A percentile compares a stretch with the other conserved stretches of the same genome.
Evolutionary conservation across 2,329 filamentous ascomycete genomes (phyloP).

Genomic region (Dothistroma pini): DNA sequence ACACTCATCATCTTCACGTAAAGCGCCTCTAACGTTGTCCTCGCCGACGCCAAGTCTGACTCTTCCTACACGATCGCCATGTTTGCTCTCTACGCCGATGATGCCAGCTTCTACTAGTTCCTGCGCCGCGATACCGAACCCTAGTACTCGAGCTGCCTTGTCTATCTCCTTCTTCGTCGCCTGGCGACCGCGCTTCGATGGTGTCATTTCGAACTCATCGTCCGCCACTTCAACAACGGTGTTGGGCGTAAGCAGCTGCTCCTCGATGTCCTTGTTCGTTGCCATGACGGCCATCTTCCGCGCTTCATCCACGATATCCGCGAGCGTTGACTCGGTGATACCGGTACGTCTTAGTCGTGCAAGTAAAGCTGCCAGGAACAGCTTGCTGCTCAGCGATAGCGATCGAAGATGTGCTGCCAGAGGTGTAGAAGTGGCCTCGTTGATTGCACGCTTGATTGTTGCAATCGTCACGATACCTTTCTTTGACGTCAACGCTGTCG

Average conservation of each 20-base stretch:
- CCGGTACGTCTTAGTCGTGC: conserved; percentile 77
- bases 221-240: conserved; percentile 29
- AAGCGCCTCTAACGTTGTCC: conserved; percentile 83
- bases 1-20: conserved; percentile 83
- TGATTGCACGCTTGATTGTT: conserved; percentile 90
- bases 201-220: conserved; percentile 25
- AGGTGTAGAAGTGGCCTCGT: conserved; percentile 89
- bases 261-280: conserved; percentile 57
- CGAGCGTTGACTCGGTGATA: conserved; percentile 79
- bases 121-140: conserved; percentile 68
- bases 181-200: conserved; percentile 33
- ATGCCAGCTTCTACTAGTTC: conserved; percentile 86
- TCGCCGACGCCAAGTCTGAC: conserved; percentile 81
- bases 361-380: conserved; percentile 79
- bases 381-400: conserved; percentile 75
- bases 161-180: conserved; percentile 33
- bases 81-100: conserved; percentile 72
- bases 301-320: conserved; percentile 85
- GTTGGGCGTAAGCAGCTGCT: conserved; percentile 53
- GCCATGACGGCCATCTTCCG: conserved; percentile 62
- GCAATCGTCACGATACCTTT: conserved; percentile 75
- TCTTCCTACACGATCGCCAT: conserved; percentile 81
- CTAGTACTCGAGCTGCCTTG: conserved; percentile 49
- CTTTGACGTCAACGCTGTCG: conserved; percentile 32
- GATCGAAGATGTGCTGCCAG: conserved; percentile 83